Conservation (phyloP, 306 rosid species). For the Calophaca sinica region DNA sequence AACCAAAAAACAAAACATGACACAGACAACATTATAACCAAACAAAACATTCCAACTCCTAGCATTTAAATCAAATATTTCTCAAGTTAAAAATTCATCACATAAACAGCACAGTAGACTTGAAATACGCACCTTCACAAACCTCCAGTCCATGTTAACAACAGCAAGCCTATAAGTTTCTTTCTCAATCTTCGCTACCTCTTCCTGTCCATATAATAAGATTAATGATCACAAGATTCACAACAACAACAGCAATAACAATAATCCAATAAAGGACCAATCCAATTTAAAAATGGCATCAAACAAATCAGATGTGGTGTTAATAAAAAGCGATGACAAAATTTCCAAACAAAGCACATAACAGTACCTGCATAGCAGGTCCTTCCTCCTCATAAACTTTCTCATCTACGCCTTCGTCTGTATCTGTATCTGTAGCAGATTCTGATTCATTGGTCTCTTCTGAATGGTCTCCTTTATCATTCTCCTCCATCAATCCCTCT, state of each 20-base stretch:
- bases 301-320: not conserved
- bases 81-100: not conserved
- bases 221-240: not conserved
- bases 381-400: constrained; percentile 51
- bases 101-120: not conserved
- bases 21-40: constrained; percentile 12
- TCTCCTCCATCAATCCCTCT: constrained; percentile 41
- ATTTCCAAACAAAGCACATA: not conserved
- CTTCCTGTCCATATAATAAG: constrained; percentile 55
- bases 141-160: constrained; percentile 92
- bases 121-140: constrained; percentile 69
- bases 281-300: not conserved
- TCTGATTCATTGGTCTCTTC: constrained; percentile 40
- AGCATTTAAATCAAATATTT: not conserved
- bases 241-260: too few species aligned
- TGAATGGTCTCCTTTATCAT: constrained; percentile 39
- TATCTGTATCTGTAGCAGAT: constrained; percentile 33
- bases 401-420: constrained; percentile 55
- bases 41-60: constrained; percentile 28
- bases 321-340: too few species aligned
- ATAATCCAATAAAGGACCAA: too few species aligned
- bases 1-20: not conserved
- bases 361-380: constrained; percentile 54
- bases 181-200: constrained; percentile 61
- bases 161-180: constrained; percentile 82